Percentiles rank a stretch among this genome's conserved stretches.
Evolutionary conservation across 225 moss, liverwort and hornwort species (phyloP).

Genomic region (Antitrichia curtipendula): DNA sequence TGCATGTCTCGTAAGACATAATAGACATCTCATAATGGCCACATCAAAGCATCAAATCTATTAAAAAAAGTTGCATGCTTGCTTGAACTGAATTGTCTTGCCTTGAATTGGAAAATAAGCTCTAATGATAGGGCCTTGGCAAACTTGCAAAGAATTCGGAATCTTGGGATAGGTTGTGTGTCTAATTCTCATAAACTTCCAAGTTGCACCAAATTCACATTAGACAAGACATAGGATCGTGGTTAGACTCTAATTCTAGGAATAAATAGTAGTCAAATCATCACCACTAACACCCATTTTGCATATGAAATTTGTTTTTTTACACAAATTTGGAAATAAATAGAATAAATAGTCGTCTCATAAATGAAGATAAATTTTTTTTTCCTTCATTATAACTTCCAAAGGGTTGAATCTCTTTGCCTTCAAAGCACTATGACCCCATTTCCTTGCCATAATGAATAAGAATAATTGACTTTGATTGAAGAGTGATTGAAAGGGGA

Average conservation of each 20-base stretch:
- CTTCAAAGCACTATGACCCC: no score
- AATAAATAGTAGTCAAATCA: background rate
- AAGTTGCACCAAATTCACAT: accelerated
- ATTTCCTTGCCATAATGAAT: no score
- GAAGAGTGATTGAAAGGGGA: no score
- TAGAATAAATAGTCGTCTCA: no score
- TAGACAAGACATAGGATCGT: background rate
- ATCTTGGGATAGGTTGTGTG: no score
- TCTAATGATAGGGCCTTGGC: accelerated
- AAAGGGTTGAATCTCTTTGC: background rate
- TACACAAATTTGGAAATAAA: no score
- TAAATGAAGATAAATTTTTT: accelerated
- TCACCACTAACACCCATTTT: accelerated
- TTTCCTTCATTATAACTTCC: background rate
- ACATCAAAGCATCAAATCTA: background rate
- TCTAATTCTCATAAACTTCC: background rate
- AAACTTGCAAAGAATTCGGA: background rate
- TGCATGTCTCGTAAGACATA: accelerated
- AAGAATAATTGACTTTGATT: no score
- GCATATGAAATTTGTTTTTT: background rate
- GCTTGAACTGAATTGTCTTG: background rate
- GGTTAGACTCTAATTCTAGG: accelerated
- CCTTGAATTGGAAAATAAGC: background rate
- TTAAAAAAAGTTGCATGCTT: accelerated
- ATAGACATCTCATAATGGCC: no score